Percentiles rank a stretch among this genome's conserved stretches.
Conservation (phyloP, 2,329 filamentous ascomycete species). For the Ceratocystis harringtonii region DNA sequence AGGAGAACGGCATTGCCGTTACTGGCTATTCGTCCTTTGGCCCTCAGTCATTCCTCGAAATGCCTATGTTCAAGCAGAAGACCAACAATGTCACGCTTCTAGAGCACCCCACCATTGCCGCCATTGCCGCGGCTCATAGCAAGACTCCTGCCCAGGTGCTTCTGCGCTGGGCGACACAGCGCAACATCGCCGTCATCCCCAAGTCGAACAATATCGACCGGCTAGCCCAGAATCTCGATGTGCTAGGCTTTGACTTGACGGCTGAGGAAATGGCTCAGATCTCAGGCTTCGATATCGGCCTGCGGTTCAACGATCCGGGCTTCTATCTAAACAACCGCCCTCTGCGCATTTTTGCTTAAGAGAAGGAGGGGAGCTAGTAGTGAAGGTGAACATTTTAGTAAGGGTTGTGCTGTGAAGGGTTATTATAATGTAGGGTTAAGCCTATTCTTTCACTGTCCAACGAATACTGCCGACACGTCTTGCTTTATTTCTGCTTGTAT, state of each 20-base stretch:
- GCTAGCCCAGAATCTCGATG: slow-evolving; percentile 52
- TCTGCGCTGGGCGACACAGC: slow-evolving; percentile 76
- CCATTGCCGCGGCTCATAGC: slow-evolving; percentile 51
- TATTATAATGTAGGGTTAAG: not conserved
- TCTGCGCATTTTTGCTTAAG: slow-evolving; percentile 37
- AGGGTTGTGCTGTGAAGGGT: not conserved
- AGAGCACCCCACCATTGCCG: slow-evolving; percentile 49
- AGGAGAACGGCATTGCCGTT: slow-evolving; percentile 54
- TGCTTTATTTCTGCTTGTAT: not conserved
- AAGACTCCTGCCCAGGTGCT: slow-evolving; percentile 69
- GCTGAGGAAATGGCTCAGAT: slow-evolving; percentile 53
- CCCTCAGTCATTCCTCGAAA: slow-evolving; percentile 62
- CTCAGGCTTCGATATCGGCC: slow-evolving; percentile 44
- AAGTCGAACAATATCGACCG: slow-evolving; percentile 46
- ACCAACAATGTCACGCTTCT: slow-evolving; percentile 54
- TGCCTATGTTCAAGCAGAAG: slow-evolving; percentile 29
- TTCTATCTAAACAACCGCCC: slow-evolving; percentile 28
- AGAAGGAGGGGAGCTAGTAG: not conserved
- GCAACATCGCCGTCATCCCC: slow-evolving; percentile 65
- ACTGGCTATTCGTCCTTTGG: slow-evolving; percentile 80
- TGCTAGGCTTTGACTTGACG: slow-evolving; percentile 49
- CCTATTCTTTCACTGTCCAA: not conserved
- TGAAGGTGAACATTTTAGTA: not conserved
- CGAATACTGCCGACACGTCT: not conserved
- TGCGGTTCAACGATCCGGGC: slow-evolving; percentile 60